Evolutionary conservation across 2,329 filamentous ascomycete species (phyloP).

Genomic region (Stagonosporopsis vannaccii): DNA sequence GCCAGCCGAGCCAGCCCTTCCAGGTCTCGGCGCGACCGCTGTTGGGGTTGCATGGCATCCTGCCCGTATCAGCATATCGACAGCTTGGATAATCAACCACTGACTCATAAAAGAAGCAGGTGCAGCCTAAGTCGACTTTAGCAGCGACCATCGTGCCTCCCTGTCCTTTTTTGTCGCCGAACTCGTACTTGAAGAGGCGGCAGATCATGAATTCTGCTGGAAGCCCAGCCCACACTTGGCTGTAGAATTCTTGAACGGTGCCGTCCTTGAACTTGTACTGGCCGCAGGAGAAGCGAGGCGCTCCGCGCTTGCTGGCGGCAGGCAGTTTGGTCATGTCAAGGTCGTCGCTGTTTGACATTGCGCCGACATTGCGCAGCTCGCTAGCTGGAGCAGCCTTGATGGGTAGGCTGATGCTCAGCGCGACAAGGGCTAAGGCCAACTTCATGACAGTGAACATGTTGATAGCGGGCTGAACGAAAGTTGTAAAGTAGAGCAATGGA

Average conservation of each 20-base stretch:
- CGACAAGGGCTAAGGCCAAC: neutral
- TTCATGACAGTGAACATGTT: neutral
- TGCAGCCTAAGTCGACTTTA: conserved; percentile 13
- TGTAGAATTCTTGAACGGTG: conserved; percentile 12
- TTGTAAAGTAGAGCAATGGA: neutral
- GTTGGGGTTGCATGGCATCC: conserved; percentile 1
- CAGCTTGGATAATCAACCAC: neutral
- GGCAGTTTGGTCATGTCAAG: neutral
- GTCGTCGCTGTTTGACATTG: neutral
- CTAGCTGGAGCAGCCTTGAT: neutral
- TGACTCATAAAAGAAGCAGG: conserved; percentile 17
- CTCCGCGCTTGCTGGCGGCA: neutral
- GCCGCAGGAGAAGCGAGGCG: conserved; percentile 11
- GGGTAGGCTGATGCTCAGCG: neutral
- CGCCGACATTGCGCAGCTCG: neutral
- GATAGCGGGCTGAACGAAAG: neutral
- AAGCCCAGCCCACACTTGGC: conserved; percentile 14
- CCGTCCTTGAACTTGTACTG: conserved; percentile 19
- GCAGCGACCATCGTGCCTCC: conserved; percentile 13
- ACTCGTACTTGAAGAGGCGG: conserved; percentile 16
- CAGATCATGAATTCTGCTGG: conserved; percentile 7
- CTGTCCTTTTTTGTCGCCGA: conserved; percentile 9
- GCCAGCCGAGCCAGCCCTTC: conserved; percentile 10
- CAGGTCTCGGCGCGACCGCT: conserved; percentile 2
- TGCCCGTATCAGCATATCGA: neutral